Evolutionary conservation across 805 yeast genomes (phyloP).

Genomic region (Komagataella ulmi): DNA sequence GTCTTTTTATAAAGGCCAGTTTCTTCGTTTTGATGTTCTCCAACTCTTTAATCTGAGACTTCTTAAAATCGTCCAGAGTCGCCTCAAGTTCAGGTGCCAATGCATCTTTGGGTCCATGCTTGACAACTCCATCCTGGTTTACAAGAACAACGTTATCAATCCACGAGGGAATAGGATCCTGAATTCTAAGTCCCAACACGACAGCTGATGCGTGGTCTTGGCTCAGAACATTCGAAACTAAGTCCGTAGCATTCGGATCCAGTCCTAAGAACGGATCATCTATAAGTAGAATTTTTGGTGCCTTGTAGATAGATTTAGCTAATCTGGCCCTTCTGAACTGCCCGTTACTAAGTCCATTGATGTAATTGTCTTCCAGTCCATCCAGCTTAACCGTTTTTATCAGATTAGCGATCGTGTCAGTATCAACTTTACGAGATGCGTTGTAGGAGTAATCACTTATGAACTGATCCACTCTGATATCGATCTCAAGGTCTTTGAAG

Average conservation of each 20-base stretch:
- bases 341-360: slow-evolving; percentile 83
- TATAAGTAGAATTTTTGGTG: slow-evolving; percentile 55
- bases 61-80: not conserved
- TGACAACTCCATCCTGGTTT: slow-evolving; percentile 35
- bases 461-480: slow-evolving; percentile 51
- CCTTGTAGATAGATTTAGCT: slow-evolving; percentile 55
- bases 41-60: slow-evolving; percentile 5
- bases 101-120: slow-evolving; percentile 30
- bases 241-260: slow-evolving; percentile 57
- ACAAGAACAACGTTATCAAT: slow-evolving; percentile 58
- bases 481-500: slow-evolving; percentile 66
- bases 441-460: slow-evolving; percentile 43
- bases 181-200: slow-evolving; percentile 63
- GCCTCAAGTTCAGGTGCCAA: slow-evolving; percentile 10
- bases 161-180: slow-evolving; percentile 74
- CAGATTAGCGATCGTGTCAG: slow-evolving; percentile 24
- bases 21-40: slow-evolving; percentile 2
- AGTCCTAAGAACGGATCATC: slow-evolving; percentile 92
- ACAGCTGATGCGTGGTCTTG: slow-evolving; percentile 17
- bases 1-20: slow-evolving; percentile 1
- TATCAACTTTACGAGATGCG: slow-evolving; percentile 21
- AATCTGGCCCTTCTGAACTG: slow-evolving; percentile 85
- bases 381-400: slow-evolving; percentile 37
- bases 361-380: slow-evolving; percentile 58
- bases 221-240: slow-evolving; percentile 42